These are phyloP conservation scores for Rhizopogon roseolus DNA, from an alignment of 768 basidiomycete genomes.

Conservation along the genomic window DNA sequence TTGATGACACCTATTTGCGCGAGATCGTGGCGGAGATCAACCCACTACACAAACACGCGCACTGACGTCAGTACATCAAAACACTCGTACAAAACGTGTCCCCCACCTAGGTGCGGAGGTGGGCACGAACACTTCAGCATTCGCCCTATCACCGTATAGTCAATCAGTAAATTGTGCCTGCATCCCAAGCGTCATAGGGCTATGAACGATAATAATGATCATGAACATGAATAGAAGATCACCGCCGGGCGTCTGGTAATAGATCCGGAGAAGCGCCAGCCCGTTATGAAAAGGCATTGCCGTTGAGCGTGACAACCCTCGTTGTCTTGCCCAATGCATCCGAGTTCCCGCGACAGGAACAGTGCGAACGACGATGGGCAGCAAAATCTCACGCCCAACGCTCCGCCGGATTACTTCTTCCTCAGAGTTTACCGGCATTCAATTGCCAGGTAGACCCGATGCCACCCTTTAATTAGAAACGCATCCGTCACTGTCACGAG, in stretches of 20 bases:
- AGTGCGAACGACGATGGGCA: not conserved
- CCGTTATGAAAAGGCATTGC: slow-evolving; percentile 2
- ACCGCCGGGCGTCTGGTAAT: not conserved
- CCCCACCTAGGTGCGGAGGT: slow-evolving; percentile 80
- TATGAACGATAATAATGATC: not conserved
- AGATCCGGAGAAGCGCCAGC: slow-evolving; percentile 1
- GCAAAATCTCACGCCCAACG: not conserved
- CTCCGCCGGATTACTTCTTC: not conserved
- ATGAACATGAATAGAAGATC: not conserved
- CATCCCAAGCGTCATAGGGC: slow-evolving; percentile 11
- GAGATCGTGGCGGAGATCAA: slow-evolving; percentile 59
- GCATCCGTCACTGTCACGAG: not conserved
- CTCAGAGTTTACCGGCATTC: not conserved
- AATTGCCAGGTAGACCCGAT: not conserved
- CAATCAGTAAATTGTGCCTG: slow-evolving; percentile 25
- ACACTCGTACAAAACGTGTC: slow-evolving; percentile 10
- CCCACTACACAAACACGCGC: slow-evolving; percentile 34
- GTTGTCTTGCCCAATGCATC: slow-evolving; percentile 1
- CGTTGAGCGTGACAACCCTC: slow-evolving; percentile 1
- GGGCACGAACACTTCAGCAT: slow-evolving; percentile 86
- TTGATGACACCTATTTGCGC: slow-evolving; percentile 32
- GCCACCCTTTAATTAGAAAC: not conserved
- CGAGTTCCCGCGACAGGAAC: slow-evolving; percentile 1
- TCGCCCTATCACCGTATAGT: slow-evolving; percentile 41
- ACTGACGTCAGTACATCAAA: slow-evolving; percentile 22